phyloP scores from a whole-genome alignment of 352 stramenopile species.

The Pythium brachiatum region DNA sequence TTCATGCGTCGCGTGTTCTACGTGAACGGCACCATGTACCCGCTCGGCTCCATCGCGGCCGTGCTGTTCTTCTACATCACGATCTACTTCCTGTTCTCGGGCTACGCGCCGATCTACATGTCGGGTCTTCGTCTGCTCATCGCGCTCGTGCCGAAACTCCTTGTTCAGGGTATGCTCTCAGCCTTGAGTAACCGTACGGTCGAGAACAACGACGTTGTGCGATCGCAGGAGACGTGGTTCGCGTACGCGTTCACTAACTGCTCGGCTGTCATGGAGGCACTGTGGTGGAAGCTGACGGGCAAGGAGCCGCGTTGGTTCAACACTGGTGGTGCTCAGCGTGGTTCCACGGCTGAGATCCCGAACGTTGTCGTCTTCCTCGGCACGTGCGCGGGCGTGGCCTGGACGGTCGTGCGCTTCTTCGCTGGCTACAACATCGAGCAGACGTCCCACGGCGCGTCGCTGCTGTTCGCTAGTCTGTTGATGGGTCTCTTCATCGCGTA shows the following conservation, averaged over 20 bases:
- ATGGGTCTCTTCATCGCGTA: constrained; percentile 82
- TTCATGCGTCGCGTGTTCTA: constrained; percentile 83
- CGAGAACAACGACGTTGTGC: constrained; percentile 82
- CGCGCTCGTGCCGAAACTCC: constrained; percentile 74
- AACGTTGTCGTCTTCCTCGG: constrained; percentile 80
- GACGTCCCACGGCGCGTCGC: constrained; percentile 67
- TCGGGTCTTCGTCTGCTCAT: constrained; percentile 62
- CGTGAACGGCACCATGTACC: constrained; percentile 80
- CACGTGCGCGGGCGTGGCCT: constrained; percentile 61
- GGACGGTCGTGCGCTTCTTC: constrained; percentile 77
- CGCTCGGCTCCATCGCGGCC: constrained; percentile 71
- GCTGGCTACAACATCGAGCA: constrained; percentile 73
- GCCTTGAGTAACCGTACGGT: constrained; percentile 79
- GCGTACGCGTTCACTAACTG: constrained; percentile 83
- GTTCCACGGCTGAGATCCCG: constrained; percentile 63
- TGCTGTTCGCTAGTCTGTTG: constrained; percentile 73
- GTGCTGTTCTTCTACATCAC: constrained; percentile 86
- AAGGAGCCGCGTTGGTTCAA: constrained; percentile 81
- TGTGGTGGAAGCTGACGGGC: constrained; percentile 85
- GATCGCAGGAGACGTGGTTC: constrained; percentile 84
- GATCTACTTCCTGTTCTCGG: constrained; percentile 82
- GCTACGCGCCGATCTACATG: constrained; percentile 84
- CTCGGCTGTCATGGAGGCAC: constrained; percentile 65
- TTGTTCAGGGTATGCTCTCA: constrained; percentile 72
- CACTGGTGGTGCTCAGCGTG: constrained; percentile 64